Percentiles rank a stretch among this genome's conserved stretches.
Evolutionary conservation across 2,329 filamentous ascomycete genomes (phyloP).

Genomic region (Fusarium dlaminii): DNA sequence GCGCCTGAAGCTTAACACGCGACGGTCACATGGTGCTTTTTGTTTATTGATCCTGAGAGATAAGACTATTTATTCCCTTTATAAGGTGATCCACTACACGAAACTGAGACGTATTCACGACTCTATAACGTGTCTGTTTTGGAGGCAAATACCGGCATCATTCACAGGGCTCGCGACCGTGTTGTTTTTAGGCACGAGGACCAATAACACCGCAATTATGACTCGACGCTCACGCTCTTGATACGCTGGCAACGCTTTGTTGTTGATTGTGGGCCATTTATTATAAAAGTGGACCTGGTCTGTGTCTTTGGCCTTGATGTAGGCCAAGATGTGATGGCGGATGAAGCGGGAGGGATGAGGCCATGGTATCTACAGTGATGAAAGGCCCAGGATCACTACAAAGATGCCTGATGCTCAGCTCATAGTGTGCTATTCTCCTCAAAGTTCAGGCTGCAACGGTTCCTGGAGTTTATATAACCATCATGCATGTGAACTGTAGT

Average conservation of each 20-base stretch:
- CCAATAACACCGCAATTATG: slow-evolving; percentile 22
- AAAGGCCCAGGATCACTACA: neutral
- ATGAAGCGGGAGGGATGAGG: slow-evolving; percentile 9
- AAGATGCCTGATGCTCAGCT: neutral
- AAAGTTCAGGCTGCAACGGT: neutral
- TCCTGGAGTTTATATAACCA: neutral
- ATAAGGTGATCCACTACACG: slow-evolving; percentile 8
- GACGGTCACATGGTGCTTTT: slow-evolving; percentile 38
- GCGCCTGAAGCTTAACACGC: slow-evolving; percentile 37
- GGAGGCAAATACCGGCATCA: neutral
- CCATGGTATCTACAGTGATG: slow-evolving; percentile 19
- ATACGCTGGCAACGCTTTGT: slow-evolving; percentile 28
- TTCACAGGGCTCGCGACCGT: neutral
- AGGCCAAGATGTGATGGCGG: neutral
- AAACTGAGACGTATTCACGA: slow-evolving; percentile 1
- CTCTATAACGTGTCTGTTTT: neutral
- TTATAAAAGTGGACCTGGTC: slow-evolving; percentile 3
- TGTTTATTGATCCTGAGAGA: slow-evolving; percentile 23
- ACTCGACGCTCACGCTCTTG: slow-evolving; percentile 21
- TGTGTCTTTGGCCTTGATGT: neutral
- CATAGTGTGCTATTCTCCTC: neutral
- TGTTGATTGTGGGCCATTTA: slow-evolving; percentile 13
- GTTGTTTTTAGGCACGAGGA: slow-evolving; percentile 6
- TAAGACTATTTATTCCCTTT: neutral
- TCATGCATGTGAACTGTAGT: slow-evolving; percentile 1